These are phyloP conservation scores for Phaeomoniella chlamydospora DNA, from an alignment of 2,329 filamentous ascomycete species.

Conservation along the genomic window DNA sequence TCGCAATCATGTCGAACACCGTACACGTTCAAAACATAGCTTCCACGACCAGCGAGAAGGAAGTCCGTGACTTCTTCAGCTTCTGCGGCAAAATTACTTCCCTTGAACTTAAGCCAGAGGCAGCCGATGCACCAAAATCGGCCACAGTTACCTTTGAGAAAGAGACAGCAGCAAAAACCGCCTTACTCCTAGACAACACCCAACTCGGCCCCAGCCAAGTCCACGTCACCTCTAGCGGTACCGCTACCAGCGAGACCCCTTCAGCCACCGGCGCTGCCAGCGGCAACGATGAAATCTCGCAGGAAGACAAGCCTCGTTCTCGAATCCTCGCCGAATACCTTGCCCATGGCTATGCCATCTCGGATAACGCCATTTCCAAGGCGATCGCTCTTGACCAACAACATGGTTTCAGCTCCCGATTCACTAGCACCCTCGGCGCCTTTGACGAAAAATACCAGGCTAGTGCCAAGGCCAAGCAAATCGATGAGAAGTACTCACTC, in stretches of 20 bases:
- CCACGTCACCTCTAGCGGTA: slow-evolving; percentile 61
- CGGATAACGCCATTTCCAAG: slow-evolving; percentile 59
- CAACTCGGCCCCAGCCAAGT: slow-evolving; percentile 66
- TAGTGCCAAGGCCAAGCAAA: slow-evolving; percentile 66
- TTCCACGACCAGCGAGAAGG: slow-evolving; percentile 66
- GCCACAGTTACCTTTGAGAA: slow-evolving; percentile 96
- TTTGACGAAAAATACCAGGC: slow-evolving; percentile 82
- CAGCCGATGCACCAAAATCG: slow-evolving; percentile 52
- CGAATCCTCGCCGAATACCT: slow-evolving; percentile 95
- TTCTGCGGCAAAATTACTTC: slow-evolving; percentile 87
- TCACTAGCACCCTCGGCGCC: slow-evolving; percentile 59
- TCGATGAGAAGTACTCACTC: slow-evolving; percentile 77
- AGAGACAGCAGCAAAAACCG: slow-evolving; percentile 91
- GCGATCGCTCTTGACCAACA: slow-evolving; percentile 81
- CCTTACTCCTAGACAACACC: slow-evolving; percentile 91
- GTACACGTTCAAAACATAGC: slow-evolving; percentile 88
- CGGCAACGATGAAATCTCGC: slow-evolving; percentile 55
- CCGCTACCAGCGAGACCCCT: slow-evolving; percentile 45
- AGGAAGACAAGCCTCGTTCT: slow-evolving; percentile 92
- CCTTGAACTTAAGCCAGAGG: slow-evolving; percentile 55
- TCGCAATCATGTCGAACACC: slow-evolving; percentile 43
- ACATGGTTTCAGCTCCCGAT: slow-evolving; percentile 71
- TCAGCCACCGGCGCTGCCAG: slow-evolving; percentile 36
- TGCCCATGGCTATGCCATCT: slow-evolving; percentile 81
- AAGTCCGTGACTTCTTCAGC: slow-evolving; percentile 79